phyloP scores from a whole-genome alignment of 768 basidiomycete genomes.

The Naganishia friedmannii region DNA sequence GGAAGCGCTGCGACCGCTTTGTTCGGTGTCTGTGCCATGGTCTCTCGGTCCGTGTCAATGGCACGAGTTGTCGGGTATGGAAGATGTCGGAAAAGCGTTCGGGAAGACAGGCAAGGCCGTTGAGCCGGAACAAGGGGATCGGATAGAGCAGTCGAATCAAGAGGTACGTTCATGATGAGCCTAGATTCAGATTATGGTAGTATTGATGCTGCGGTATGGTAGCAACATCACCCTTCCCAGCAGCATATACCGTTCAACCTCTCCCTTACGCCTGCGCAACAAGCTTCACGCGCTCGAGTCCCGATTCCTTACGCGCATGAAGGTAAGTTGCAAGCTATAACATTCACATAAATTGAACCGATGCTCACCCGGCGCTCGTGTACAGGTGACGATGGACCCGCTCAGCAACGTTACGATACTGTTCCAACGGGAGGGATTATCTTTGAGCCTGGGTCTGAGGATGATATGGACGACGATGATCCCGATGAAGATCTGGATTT shows the following conservation, averaged over 20 bases:
- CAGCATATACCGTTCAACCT: constrained; percentile 83
- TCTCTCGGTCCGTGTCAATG: constrained; percentile 29
- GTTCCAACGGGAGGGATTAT: constrained; percentile 56
- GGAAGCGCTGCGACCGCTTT: constrained; percentile 31
- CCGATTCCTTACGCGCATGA: constrained; percentile 87
- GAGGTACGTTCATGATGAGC: constrained; percentile 1
- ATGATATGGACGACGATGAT: constrained; percentile 93
- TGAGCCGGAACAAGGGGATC: constrained; percentile 17
- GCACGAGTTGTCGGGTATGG: constrained; percentile 31
- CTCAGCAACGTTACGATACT: constrained; percentile 13
- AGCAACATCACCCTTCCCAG: constrained; percentile 57
- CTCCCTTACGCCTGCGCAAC: constrained; percentile 74
- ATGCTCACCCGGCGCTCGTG: background rate
- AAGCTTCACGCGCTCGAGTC: constrained; percentile 72
- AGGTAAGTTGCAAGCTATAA: constrained; percentile 55
- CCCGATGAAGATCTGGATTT: constrained; percentile 86
- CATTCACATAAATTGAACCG: background rate
- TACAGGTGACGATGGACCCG: constrained; percentile 26
- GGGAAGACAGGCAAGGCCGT: constrained; percentile 55
- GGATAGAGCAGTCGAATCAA: constrained; percentile 12
- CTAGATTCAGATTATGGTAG: background rate
- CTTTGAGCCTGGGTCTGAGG: constrained; percentile 89
- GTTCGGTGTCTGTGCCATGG: background rate
- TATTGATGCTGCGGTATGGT: background rate
- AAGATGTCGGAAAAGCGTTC: constrained; percentile 14